phyloP scores from a whole-genome alignment of 495 filamentous ascomycete genomes.

The Hypomontagnella monticulosa region DNA sequence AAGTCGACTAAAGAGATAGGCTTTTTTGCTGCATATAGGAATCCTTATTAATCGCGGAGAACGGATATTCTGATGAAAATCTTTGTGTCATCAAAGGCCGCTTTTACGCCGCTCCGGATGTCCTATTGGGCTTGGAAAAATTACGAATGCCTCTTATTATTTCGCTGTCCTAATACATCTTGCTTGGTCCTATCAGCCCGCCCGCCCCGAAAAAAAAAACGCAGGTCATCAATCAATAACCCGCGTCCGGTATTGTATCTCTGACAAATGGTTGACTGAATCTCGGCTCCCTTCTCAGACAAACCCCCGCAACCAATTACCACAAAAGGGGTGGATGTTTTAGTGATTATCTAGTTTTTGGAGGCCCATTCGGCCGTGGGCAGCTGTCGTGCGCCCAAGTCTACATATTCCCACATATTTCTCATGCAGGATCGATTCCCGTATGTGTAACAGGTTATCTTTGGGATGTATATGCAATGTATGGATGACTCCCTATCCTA shows the following conservation, averaged over 20 bases:
- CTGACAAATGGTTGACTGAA: constrained; percentile 37
- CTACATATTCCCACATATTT: constrained; percentile 5
- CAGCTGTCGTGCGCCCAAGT: constrained; percentile 27
- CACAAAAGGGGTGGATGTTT: constrained; percentile 16
- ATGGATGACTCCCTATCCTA: background rate
- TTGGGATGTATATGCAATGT: constrained; percentile 1
- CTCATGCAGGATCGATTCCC: constrained; percentile 31
- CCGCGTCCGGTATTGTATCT: constrained; percentile 37
- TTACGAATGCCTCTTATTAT: constrained; percentile 1
- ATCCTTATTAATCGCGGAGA: constrained; percentile 10
- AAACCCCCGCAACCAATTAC: constrained; percentile 39
- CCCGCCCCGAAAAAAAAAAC: constrained; percentile 9
- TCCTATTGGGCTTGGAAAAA: constrained; percentile 21
- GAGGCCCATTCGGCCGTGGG: constrained; percentile 30
- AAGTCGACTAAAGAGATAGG: constrained; percentile 14
- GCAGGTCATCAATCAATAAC: constrained; percentile 44
- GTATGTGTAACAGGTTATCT: constrained; percentile 18
- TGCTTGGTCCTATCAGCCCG: constrained; percentile 29
- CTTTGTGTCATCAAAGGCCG: constrained; percentile 22
- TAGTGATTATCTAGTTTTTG: constrained; percentile 5
- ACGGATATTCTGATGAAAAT: constrained; percentile 12
- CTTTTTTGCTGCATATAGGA: constrained; percentile 8
- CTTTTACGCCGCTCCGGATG: constrained; percentile 7
- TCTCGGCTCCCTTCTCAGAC: constrained; percentile 20
- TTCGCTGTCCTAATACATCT: background rate